phyloP scores from a whole-genome alignment of 805 yeast species.

The Suhomyces tanzawaensis region DNA sequence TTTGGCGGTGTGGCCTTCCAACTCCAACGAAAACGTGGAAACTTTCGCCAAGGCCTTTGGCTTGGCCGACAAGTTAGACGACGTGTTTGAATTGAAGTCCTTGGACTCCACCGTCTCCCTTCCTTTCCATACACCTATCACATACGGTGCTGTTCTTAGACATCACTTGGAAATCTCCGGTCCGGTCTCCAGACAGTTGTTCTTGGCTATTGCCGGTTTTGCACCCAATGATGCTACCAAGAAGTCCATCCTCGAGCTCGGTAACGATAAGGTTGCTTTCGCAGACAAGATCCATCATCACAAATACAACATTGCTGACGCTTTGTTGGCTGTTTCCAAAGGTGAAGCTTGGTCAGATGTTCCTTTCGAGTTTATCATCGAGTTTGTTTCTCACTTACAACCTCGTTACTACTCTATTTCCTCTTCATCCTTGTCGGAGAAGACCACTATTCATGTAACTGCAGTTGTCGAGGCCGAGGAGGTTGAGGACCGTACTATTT shows the following conservation, averaged over 20 bases:
- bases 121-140: constrained; percentile 77
- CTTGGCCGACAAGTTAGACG: constrained; percentile 49
- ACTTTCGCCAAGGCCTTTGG: constrained; percentile 64
- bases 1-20: constrained; percentile 91
- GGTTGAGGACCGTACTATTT: constrained; percentile 33
- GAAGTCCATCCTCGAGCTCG: constrained; percentile 48
- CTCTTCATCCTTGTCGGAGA: constrained; percentile 78
- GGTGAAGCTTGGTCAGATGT: constrained; percentile 70
- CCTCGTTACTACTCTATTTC: constrained; percentile 97
- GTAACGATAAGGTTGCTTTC: constrained; percentile 67
- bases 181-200: constrained; percentile 85
- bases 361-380: constrained; percentile 83
- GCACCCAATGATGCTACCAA: constrained; percentile 69
- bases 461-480: constrained; percentile 82
- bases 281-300: constrained; percentile 60
- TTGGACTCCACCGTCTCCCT: constrained; percentile 65
- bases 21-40: constrained; percentile 71
- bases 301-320: constrained; percentile 73
- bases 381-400: constrained; percentile 74
- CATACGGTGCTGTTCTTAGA: constrained; percentile 83
- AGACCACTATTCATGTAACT: constrained; percentile 74
- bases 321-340: constrained; percentile 57
- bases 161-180: constrained; percentile 90
- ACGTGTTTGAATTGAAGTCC: constrained; percentile 61
- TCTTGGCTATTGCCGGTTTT: constrained; percentile 70